Percentiles rank a stretch among this genome's conserved stretches.
These are phyloP conservation scores for Albifimbria verrucaria DNA, from an alignment of 2,329 filamentous ascomycete genomes.

Conservation along the genomic window DNA sequence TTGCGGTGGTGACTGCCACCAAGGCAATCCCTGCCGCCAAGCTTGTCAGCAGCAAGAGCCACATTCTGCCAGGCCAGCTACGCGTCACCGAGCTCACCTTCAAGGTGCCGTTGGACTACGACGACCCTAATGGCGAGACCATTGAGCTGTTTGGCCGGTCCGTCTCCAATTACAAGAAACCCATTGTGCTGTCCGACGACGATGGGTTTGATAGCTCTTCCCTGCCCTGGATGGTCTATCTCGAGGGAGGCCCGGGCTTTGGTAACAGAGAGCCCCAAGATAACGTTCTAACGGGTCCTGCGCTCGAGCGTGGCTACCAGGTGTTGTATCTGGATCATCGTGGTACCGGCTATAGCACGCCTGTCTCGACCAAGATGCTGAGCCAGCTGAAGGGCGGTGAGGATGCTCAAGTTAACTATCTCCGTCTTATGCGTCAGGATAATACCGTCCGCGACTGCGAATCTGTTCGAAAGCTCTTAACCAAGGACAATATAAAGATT, in stretches of 20 bases:
- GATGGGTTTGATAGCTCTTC: conserved; percentile 64
- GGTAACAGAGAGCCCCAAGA: conserved; percentile 74
- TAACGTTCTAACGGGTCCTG: conserved; percentile 63
- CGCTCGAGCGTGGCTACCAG: conserved; percentile 80
- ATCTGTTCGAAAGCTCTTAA: conserved; percentile 74
- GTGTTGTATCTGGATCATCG: conserved; percentile 86
- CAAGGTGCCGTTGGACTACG: conserved; percentile 78
- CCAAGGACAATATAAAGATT: conserved; percentile 62
- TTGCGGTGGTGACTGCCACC: background rate
- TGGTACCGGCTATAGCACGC: conserved; percentile 80
- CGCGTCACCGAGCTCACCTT: conserved; percentile 81
- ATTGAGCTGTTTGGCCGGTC: conserved; percentile 77
- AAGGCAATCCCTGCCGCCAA: conserved; percentile 31
- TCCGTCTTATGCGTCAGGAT: conserved; percentile 84
- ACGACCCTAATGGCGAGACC: conserved; percentile 53
- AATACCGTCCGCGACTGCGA: conserved; percentile 88
- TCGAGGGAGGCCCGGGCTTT: conserved; percentile 84
- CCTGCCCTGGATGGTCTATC: conserved; percentile 64
- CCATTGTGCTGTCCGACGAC: conserved; percentile 39
- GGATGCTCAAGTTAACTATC: conserved; percentile 71
- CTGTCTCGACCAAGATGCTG: conserved; percentile 72
- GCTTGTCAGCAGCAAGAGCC: conserved; percentile 38
- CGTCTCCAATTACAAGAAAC: background rate
- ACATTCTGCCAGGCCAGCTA: conserved; percentile 59
- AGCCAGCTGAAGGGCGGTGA: conserved; percentile 54